Evolutionary conservation across 1,284 basidiomycete species (phyloP).

Genomic region (Stygiomarasmius scandens): DNA sequence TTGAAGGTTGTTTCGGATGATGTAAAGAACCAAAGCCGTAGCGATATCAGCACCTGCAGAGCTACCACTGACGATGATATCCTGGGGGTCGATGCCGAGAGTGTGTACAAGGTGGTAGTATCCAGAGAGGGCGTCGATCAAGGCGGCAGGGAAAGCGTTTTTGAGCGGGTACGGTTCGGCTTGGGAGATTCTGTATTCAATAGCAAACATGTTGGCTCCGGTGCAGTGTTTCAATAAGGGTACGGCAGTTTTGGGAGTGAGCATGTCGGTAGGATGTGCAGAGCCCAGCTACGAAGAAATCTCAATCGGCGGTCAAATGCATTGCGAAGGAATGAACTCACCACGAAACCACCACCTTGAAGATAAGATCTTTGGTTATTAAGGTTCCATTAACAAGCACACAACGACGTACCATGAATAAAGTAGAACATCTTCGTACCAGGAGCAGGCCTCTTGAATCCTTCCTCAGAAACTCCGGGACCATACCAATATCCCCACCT

Average conservation of each 20-base stretch:
- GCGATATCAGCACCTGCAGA: neutral
- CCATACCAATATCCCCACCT: constrained; percentile 1
- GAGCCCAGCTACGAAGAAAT: neutral
- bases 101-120: constrained; percentile 41
- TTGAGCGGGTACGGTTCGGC: constrained; percentile 17
- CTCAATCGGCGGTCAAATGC: neutral
- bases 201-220: constrained; percentile 3
- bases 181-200: constrained; percentile 24
- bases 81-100: constrained; percentile 25
- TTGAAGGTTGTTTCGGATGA: constrained; percentile 21
- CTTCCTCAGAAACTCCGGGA: neutral
- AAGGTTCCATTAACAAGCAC: neutral
- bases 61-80: constrained; percentile 1
- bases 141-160: constrained; percentile 43
- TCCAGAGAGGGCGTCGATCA: constrained; percentile 43
- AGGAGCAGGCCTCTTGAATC: neutral
- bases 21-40: constrained; percentile 26
- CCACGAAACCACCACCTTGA: neutral
- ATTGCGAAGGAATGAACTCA: neutral
- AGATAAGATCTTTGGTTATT: neutral
- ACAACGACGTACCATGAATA: neutral
- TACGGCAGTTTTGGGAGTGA: neutral
- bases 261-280: neutral
- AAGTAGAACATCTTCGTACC: neutral
- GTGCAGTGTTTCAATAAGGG: neutral